Percentiles rank a stretch among this genome's conserved stretches.
Conservation (phyloP, 371 early-diverging fungal species). For the Mortierella sp. region DNA sequence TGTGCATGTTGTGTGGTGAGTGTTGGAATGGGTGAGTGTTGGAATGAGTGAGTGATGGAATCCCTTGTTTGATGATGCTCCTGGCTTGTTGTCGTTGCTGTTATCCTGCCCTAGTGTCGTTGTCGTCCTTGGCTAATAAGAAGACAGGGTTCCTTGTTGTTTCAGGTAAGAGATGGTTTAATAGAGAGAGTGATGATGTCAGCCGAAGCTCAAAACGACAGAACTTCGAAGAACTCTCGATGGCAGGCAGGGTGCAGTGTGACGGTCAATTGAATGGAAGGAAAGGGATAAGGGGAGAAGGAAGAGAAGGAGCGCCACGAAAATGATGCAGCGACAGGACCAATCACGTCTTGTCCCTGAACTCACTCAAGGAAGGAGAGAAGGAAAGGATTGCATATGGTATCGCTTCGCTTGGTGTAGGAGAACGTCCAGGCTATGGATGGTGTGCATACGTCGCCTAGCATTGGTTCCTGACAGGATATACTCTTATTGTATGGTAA, state of each 20-base stretch:
- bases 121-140: neutral
- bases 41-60: neutral
- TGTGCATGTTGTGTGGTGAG: conserved; percentile 35
- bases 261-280: neutral
- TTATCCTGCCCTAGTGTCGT: neutral
- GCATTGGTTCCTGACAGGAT: no score
- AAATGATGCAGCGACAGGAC: neutral
- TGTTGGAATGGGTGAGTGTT: neutral
- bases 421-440: no score
- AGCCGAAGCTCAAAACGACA: neutral
- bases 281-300: neutral
- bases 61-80: neutral
- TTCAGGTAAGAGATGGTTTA: neutral
- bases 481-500: no score
- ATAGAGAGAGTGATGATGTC: neutral
- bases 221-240: neutral
- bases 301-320: neutral
- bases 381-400: neutral
- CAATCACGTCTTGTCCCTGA: conserved; percentile 2
- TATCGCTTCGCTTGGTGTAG: no score
- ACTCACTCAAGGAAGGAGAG: neutral
- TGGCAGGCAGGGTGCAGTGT: neutral
- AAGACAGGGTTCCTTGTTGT: neutral
- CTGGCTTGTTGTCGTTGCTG: neutral
- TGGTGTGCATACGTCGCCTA: no score